Evolutionary conservation across 495 filamentous ascomycete genomes (phyloP).

Genomic region (Xylaria telfairii): DNA sequence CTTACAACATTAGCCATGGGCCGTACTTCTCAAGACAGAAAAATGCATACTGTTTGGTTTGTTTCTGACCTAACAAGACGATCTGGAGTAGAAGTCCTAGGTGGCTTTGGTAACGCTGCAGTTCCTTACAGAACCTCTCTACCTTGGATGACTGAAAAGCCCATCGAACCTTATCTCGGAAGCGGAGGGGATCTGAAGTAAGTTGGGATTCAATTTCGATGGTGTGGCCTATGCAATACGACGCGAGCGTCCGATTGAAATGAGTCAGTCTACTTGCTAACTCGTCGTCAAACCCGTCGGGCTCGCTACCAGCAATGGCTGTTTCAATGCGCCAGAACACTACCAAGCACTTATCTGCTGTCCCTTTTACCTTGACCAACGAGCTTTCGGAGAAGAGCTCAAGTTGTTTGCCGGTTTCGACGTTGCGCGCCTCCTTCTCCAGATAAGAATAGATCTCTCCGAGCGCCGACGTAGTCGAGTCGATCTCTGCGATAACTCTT

Average conservation of each 20-base stretch:
- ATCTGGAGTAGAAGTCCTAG: constrained; percentile 1
- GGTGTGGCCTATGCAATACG: neutral
- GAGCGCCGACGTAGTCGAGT: neutral
- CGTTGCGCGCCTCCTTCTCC: neutral
- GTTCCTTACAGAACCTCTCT: neutral
- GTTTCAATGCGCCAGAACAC: neutral
- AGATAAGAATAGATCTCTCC: neutral
- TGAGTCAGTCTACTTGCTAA: neutral
- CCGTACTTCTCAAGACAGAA: neutral
- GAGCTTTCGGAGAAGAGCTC: neutral
- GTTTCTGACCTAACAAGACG: neutral
- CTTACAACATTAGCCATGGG: neutral
- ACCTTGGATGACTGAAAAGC: neutral
- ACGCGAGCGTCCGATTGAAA: constrained; percentile 3
- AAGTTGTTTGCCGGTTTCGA: neutral
- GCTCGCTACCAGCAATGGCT: neutral
- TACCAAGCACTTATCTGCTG: neutral
- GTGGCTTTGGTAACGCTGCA: neutral
- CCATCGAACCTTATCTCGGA: neutral
- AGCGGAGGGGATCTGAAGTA: neutral
- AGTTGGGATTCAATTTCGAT: neutral
- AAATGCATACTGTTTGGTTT: constrained; percentile 2
- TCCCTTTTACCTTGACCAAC: neutral
- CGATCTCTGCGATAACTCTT: neutral
- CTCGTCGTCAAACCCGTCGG: neutral